Percentiles rank a stretch among this genome's conserved stretches.
These are phyloP conservation scores for Monosporozyma aerobia DNA, from an alignment of 805 yeast genomes.

Conservation along the genomic window DNA sequence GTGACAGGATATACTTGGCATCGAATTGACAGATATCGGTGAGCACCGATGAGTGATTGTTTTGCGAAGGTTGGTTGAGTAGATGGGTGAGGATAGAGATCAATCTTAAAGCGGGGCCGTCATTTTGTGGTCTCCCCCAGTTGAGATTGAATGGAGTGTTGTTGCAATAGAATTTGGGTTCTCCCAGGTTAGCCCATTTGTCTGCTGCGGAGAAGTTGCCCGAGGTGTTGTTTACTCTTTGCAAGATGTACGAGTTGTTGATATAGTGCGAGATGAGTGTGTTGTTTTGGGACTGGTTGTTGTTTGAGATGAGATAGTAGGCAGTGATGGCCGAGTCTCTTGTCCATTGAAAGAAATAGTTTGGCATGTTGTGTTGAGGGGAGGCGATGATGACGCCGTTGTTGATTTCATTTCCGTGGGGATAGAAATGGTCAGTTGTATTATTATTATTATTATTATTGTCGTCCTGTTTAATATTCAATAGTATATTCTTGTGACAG, in stretches of 20 bases:
- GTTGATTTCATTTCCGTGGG: not conserved
- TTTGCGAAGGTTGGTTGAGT: constrained; percentile 32
- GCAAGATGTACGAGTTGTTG: constrained; percentile 47
- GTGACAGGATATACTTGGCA: constrained; percentile 47
- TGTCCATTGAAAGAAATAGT: constrained; percentile 85
- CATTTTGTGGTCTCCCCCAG: constrained; percentile 97
- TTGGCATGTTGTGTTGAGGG: constrained; percentile 56
- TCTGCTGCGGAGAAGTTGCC: constrained; percentile 40
- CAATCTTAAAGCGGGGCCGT: constrained; percentile 83
- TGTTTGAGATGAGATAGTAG: not conserved
- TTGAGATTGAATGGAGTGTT: constrained; percentile 49
- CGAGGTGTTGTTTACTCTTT: constrained; percentile 57
- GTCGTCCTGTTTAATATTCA: constrained; percentile 45
- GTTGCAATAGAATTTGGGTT: constrained; percentile 74
- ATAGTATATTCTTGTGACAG: constrained; percentile 36
- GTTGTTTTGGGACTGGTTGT: no score
- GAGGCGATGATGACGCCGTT: constrained; percentile 77
- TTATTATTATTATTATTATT: no score
- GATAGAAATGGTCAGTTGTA: not conserved
- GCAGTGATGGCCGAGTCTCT: constrained; percentile 83
- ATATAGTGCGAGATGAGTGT: constrained; percentile 38
- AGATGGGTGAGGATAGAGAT: constrained; percentile 54
- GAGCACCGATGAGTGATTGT: constrained; percentile 13
- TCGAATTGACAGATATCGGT: constrained; percentile 47
- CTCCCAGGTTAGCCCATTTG: constrained; percentile 61